Evolutionary conservation across 768 basidiomycete species (phyloP).

Genomic region (Boletus insuetus): DNA sequence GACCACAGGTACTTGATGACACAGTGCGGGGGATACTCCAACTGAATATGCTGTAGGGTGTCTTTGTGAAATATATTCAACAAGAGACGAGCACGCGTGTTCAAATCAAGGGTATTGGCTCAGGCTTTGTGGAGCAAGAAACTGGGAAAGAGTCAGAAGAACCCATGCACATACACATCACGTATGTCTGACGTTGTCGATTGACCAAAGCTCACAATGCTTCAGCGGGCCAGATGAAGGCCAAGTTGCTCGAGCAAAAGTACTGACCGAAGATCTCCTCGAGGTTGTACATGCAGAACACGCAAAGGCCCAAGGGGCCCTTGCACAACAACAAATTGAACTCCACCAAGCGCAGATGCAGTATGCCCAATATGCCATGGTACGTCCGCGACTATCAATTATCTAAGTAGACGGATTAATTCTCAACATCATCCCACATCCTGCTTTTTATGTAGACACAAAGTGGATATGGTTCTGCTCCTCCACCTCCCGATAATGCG

Average conservation of each 20-base stretch:
- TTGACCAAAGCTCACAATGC: constrained; percentile 7
- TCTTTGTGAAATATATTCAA: constrained; percentile 98
- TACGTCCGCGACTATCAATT: constrained; percentile 29
- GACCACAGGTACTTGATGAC: constrained; percentile 69
- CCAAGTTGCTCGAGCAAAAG: constrained; percentile 84
- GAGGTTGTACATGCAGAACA: constrained; percentile 88
- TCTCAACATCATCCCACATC: constrained; percentile 2
- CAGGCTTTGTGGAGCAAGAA: constrained; percentile 91
- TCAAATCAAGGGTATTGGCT: constrained; percentile 94
- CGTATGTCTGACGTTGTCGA: constrained; percentile 42
- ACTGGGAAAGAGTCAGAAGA: constrained; percentile 86
- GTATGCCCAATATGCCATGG: constrained; percentile 72
- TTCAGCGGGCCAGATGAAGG: constrained; percentile 75
- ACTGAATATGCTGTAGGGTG: constrained; percentile 46
- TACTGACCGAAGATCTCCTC: constrained; percentile 84
- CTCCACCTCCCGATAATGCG: constrained; percentile 35
- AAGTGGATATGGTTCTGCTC: constrained; percentile 37
- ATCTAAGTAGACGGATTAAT: not conserved
- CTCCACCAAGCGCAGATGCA: constrained; percentile 80
- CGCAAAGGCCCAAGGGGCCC: constrained; percentile 64
- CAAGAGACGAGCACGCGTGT: constrained; percentile 94
- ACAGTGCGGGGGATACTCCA: not conserved
- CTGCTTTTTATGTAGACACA: constrained; percentile 10
- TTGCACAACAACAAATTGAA: constrained; percentile 82
- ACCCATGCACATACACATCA: constrained; percentile 90